These are phyloP conservation scores for Adansonia gregorii DNA, from an alignment of 441 rosid species.

Conservation along the genomic window DNA sequence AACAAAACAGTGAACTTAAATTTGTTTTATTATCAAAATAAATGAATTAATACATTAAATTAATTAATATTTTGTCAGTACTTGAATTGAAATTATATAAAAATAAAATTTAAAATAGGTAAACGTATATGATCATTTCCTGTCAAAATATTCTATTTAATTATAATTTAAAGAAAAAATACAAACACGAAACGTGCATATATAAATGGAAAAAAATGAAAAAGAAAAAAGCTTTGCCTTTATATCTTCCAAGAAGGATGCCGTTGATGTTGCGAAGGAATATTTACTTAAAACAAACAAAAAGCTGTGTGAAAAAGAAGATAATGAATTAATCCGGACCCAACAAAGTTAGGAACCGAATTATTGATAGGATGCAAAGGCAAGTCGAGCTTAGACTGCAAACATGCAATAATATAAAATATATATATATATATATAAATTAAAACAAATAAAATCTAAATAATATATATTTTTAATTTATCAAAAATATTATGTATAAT, in stretches of 20 bases:
- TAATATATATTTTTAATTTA: too few relatives aligned
- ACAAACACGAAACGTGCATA: background rate
- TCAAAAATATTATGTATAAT: too few relatives aligned
- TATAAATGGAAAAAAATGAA: background rate
- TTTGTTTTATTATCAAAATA: background rate
- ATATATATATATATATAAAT: too few relatives aligned
- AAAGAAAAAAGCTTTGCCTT: background rate
- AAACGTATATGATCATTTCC: too few relatives aligned
- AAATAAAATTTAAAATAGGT: too few relatives aligned
- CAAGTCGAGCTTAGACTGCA: slow-evolving; percentile 36
- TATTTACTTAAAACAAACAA: background rate
- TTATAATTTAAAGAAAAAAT: background rate
- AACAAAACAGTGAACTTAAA: too few relatives aligned
- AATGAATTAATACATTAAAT: too few relatives aligned
- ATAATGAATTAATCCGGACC: background rate
- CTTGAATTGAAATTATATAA: too few relatives aligned
- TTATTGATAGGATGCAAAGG: slow-evolving; percentile 47
- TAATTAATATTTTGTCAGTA: too few relatives aligned
- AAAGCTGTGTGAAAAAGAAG: background rate
- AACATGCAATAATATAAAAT: background rate
- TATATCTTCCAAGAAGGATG: background rate
- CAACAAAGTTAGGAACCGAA: slow-evolving; percentile 16
- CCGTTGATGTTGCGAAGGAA: background rate
- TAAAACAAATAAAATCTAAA: too few relatives aligned
- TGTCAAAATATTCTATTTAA: too few relatives aligned